These are phyloP conservation scores for Panicum virgatum DNA, from an alignment of 202 grass and related monocot species.

Conservation along the genomic window DNA sequence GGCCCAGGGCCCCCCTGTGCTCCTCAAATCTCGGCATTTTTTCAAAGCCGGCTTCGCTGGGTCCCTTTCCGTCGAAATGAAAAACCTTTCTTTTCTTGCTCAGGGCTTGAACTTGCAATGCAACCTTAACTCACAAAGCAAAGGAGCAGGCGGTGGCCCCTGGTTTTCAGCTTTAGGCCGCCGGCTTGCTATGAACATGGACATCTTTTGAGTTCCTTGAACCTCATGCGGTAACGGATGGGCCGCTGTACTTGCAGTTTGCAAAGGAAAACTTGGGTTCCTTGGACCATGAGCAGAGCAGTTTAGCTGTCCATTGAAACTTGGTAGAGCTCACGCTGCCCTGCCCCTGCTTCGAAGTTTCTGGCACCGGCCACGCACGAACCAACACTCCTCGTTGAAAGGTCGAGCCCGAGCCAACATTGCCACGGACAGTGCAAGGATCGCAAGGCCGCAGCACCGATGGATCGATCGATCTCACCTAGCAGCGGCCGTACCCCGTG, in stretches of 20 bases:
- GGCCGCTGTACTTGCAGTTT: background rate
- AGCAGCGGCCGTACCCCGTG: background rate
- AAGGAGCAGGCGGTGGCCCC: background rate
- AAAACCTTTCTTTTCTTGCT: background rate
- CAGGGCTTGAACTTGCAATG: background rate
- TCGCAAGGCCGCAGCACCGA: background rate
- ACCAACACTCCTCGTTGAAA: background rate
- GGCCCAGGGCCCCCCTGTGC: slow-evolving; percentile 17
- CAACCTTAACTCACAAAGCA: background rate
- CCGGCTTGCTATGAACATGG: background rate
- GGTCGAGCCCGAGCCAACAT: background rate
- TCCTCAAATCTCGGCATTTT: slow-evolving; percentile 45
- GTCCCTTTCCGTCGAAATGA: slow-evolving; percentile 17
- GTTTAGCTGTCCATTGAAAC: background rate
- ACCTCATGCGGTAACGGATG: too few species aligned
- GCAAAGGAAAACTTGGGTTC: background rate
- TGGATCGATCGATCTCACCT: background rate
- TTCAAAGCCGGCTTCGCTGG: slow-evolving; percentile 43
- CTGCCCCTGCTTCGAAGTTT: too few species aligned
- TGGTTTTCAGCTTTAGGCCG: background rate
- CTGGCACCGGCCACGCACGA: too few species aligned
- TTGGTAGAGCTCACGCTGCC: background rate
- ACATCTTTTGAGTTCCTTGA: background rate
- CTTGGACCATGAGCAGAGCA: background rate
- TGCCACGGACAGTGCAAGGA: background rate